Base-by-base conservation (phyloP, 768 basidiomycete species). In the Solioccasus polychromus region DNA sequence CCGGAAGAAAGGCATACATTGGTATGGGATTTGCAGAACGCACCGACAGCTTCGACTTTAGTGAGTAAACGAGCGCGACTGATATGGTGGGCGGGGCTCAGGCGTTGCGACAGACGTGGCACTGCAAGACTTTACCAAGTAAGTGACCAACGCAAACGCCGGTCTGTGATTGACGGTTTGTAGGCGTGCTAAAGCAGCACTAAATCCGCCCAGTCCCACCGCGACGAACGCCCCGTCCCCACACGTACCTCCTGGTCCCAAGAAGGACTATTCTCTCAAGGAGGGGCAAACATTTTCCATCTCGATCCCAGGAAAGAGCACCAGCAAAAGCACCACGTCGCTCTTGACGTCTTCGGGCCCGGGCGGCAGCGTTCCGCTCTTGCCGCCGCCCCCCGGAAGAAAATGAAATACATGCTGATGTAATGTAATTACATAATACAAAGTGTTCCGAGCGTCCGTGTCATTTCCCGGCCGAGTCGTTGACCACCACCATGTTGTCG, bases 231-330 rank as follows among this genome's bases (percentile, higher is more conserved):
- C 71, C 5, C 61, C 77, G 2, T 85, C 87, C n/a, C 82, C 88
- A 8, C 78, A 85, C 53, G 54, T 87, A 45, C 85, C 91, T 11
- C 50, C 75, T 8, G 90, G 85, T 9, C 89, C 91, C 2, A 92
- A 92, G 73, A 90, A 91, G 66, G 93, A 97, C 55, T 96, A 92
- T 67, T 88, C 87, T 30, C 69, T 97, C 55, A 96, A 95, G 64
- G 91, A 92, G 55, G 93, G 93, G 8, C 90, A 97, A 63, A 96
- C 93, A 0, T 94, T 97, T 65, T 85, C 86, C 5, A 95, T 97
- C 53, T 72, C 80, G 26, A 90, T 96, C 48, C 94, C 93, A 7
- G 92, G 92, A n/a, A 80, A 84, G 42, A 70, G 65, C 44, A 76
- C 76, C 62, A 48, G 67, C 15, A 51, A 66, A 6, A 67, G 60